phyloP scores from a whole-genome alignment of 2,329 filamentous ascomycete genomes.

The Colletotrichum tofieldiae region DNA sequence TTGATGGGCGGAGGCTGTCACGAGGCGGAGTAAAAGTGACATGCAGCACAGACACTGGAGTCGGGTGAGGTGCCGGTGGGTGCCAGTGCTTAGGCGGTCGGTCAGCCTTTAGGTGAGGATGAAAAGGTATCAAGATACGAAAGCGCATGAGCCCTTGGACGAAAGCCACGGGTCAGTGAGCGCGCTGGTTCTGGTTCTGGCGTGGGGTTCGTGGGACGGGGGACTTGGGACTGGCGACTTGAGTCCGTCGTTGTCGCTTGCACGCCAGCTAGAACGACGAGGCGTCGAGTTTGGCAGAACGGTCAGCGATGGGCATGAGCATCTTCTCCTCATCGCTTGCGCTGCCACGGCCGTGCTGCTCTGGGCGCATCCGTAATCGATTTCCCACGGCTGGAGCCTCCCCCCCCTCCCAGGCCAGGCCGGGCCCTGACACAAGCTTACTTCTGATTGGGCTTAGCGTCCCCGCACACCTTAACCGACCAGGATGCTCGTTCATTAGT shows the following conservation, averaged over 20 bases:
- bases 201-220: too few species aligned
- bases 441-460: conserved; percentile 41
- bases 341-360: background rate
- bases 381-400: background rate
- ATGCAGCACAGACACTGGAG: conserved; percentile 37
- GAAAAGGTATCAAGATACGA: background rate
- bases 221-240: background rate
- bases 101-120: background rate
- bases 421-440: conserved; percentile 41
- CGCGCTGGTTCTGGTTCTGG: background rate
- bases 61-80: background rate
- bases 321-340: background rate
- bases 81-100: conserved; percentile 7
- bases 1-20: conserved; percentile 36
- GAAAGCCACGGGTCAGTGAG: conserved; percentile 11
- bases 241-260: background rate
- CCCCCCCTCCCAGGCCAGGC: background rate
- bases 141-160: background rate
- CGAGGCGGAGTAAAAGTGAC: conserved; percentile 37
- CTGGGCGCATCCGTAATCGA: conserved; percentile 16
- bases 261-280: background rate
- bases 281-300: background rate
- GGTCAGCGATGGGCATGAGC: background rate
- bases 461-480: conserved; percentile 20
- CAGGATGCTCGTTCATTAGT: conserved; percentile 14